These are phyloP conservation scores for Geotrichum aggregatum DNA, from an alignment of 1,139 yeast species.

Conservation along the genomic window DNA sequence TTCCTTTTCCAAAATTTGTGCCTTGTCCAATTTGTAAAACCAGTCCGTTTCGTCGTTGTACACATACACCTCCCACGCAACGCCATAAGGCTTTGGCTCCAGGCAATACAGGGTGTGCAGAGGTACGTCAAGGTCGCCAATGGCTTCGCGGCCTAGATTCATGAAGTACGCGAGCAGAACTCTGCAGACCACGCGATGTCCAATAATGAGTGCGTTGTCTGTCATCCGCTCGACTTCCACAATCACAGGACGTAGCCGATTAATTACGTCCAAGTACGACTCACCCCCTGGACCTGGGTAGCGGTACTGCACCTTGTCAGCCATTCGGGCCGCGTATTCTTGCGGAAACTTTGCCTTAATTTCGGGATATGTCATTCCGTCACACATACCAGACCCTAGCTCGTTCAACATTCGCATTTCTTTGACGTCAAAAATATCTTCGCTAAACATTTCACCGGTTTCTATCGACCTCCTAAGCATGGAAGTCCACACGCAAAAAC, in stretches of 20 bases:
- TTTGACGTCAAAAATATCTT: constrained; percentile 63
- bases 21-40: constrained; percentile 59
- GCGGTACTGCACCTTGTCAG: constrained; percentile 73
- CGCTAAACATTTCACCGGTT: constrained; percentile 72
- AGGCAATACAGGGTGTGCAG: constrained; percentile 82
- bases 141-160: constrained; percentile 74
- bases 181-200: constrained; percentile 88
- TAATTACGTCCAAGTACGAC: constrained; percentile 86
- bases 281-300: constrained; percentile 98
- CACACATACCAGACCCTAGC: constrained; percentile 85
- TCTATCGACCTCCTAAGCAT: constrained; percentile 76
- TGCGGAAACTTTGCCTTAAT: constrained; percentile 66
- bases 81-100: constrained; percentile 93
- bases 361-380: constrained; percentile 85
- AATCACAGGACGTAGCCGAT: constrained; percentile 81
- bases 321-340: constrained; percentile 71
- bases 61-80: constrained; percentile 84
- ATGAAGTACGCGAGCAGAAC: constrained; percentile 83
- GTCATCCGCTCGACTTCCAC: constrained; percentile 90
- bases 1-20: constrained; percentile 15
- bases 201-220: constrained; percentile 74
- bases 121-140: constrained; percentile 89
- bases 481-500: constrained; percentile 90
- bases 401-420: constrained; percentile 93
- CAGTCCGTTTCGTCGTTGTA: constrained; percentile 73